These are phyloP conservation scores for Pelargonium australe DNA, from an alignment of 441 rosid genomes.

Conservation along the genomic window DNA sequence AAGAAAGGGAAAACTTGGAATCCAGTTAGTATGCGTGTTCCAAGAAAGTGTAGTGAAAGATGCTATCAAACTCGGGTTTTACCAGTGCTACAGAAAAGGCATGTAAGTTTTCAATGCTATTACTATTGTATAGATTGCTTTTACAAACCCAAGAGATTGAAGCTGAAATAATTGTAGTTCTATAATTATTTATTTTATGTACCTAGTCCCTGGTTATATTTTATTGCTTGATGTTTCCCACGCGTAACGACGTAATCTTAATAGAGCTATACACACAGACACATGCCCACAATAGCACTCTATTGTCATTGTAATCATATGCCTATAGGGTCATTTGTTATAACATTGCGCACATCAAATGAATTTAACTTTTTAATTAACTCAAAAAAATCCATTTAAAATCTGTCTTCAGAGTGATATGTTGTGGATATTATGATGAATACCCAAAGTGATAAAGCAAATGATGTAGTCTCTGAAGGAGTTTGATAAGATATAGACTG, in stretches of 20 bases:
- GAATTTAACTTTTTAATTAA: not conserved
- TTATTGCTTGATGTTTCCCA: not conserved
- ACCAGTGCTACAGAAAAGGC: constrained; percentile 49
- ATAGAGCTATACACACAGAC: no score
- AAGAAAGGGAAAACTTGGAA: constrained; percentile 33
- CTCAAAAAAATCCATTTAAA: not conserved
- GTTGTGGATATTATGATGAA: not conserved
- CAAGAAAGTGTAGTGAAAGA: constrained; percentile 56
- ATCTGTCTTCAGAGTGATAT: constrained; percentile 3
- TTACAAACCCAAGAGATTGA: not conserved
- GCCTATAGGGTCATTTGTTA: constrained; percentile 1
- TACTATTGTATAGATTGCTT: constrained; percentile 16
- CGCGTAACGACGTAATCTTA: no score
- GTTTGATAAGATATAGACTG: not conserved
- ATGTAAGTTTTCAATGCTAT: constrained; percentile 32
- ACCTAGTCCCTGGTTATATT: not conserved
- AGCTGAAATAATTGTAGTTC: not conserved
- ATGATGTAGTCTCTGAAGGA: not conserved
- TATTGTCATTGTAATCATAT: not conserved
- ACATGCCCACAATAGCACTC: not conserved
- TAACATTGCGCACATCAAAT: not conserved
- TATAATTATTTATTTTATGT: not conserved
- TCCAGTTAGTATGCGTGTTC: constrained; percentile 49
- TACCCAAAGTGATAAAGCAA: not conserved
- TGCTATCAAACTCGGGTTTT: constrained; percentile 54